Base-by-base conservation (phyloP, 2,329 filamentous ascomycete species). In the Sporothrix variecibatus region DNA sequence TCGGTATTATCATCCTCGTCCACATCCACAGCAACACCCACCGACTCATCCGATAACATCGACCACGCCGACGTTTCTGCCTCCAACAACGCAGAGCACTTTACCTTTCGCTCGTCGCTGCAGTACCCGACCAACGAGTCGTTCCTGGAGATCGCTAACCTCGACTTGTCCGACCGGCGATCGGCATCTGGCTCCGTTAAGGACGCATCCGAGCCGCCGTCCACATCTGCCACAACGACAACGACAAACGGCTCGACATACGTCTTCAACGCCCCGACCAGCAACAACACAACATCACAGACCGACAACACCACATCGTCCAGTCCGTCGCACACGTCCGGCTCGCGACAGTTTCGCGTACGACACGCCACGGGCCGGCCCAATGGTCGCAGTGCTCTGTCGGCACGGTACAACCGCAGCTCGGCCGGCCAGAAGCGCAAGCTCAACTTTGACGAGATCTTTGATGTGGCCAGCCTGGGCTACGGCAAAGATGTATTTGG, bases 401-500 rank as follows among this genome's bases (percentile, higher is more conserved):
- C 79, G 8, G 75, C 80, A 38, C 85, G 87, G 67, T 82, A 93
- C 9, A 90, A 90, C 4, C 87, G 87, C 74, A 90, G 89, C 40
- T 58, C 62, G 7, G 89, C 91, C 9, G 93, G 93, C 1, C 87
- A 90, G 77, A 95, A 95, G 81, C 87, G 93, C 58, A 89, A 92
- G 78, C 87, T 93, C 77, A 92, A 93, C 78, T 88, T 93, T 78
- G 89, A 90, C 31, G 93, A 95, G 79, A 90, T 94, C 72, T 94
- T 94, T 79, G 92, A 94, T 79, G 84, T 93, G 8, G 89, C 89
- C 72, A 90, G 89, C 76, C 81, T 92, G 70, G 87, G 87, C 43
- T 85, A 79, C 74, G 79, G 78, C 73, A 92, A 91, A 79, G 91
- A 93, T 75, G 80, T 85, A 46, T 87, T 87, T 76, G 84, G 85